Percentiles rank a stretch among this genome's conserved stretches.
Evolutionary conservation across 345 rosid species (phyloP).

Genomic region (Camelina neglecta): DNA sequence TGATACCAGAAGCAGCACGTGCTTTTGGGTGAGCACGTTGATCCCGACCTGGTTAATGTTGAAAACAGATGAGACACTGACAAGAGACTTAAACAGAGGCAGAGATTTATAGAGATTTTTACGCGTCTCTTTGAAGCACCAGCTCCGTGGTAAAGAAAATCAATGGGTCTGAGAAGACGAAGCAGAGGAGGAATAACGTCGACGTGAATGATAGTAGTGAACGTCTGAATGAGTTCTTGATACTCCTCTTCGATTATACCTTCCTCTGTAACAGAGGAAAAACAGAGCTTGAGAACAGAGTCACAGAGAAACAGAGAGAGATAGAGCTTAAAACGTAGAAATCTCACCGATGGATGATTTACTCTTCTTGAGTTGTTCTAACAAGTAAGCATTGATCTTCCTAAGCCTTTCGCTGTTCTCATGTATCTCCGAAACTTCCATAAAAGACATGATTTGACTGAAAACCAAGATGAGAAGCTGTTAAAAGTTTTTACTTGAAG

Average conservation of each 20-base stretch:
- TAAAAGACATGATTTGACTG: slow-evolving; percentile 61
- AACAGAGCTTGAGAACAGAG: slow-evolving; percentile 17
- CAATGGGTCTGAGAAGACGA: slow-evolving; percentile 44
- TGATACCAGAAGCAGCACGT: slow-evolving; percentile 71
- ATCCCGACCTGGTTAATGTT: slow-evolving; percentile 58
- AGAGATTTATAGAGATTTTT: background rate
- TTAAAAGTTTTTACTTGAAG: slow-evolving; percentile 7
- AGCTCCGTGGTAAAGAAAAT: slow-evolving; percentile 46
- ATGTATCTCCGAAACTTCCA: slow-evolving; percentile 74
- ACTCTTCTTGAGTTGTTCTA: slow-evolving; percentile 45
- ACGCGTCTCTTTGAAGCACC: slow-evolving; percentile 42
- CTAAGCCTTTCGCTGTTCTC: slow-evolving; percentile 62
- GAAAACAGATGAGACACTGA: slow-evolving; percentile 26
- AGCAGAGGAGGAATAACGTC: slow-evolving; percentile 44
- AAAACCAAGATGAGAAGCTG: slow-evolving; percentile 16
- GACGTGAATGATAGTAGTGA: slow-evolving; percentile 47
- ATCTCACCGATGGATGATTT: slow-evolving; percentile 52
- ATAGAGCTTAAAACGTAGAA: background rate
- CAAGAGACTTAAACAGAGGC: background rate
- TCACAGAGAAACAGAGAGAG: background rate
- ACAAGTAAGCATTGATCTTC: slow-evolving; percentile 54
- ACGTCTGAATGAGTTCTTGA: slow-evolving; percentile 43
- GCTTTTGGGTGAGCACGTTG: slow-evolving; percentile 69
- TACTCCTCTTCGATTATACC: slow-evolving; percentile 44
- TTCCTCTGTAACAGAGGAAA: slow-evolving; percentile 39